Conservation (phyloP, 805 yeast genomes). For the Phaffomyces thermotolerans region DNA sequence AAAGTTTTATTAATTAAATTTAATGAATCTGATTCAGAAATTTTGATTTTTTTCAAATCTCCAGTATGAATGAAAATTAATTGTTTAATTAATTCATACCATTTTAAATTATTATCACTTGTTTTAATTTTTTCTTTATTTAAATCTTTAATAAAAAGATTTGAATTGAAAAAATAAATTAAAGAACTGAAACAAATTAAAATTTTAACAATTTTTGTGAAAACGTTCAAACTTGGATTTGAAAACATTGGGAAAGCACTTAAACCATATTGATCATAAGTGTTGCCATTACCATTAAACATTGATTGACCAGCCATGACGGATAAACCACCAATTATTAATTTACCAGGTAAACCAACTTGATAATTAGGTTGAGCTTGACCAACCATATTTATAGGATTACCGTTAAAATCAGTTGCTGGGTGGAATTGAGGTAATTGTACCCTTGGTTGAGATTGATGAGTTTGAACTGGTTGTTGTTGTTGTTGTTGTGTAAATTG, state of each 20-base stretch:
- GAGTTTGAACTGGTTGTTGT: slow-evolving; percentile 12
- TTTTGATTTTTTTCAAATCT: slow-evolving; percentile 7
- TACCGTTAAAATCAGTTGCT: slow-evolving; percentile 18
- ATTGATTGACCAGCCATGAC: slow-evolving; percentile 34
- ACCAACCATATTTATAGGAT: slow-evolving; percentile 19
- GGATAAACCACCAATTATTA: slow-evolving; percentile 43
- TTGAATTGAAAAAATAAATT: slow-evolving; percentile 16
- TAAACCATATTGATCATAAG: slow-evolving; percentile 36
- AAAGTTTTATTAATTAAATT: slow-evolving; percentile 13
- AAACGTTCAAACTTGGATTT: slow-evolving; percentile 22
- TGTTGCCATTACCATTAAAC: slow-evolving; percentile 22
- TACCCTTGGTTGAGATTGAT: slow-evolving; percentile 3
- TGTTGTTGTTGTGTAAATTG: background rate
- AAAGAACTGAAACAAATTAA: slow-evolving; percentile 22
- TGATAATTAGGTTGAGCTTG: slow-evolving; percentile 18
- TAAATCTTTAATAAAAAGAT: slow-evolving; percentile 5
- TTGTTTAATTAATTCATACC: slow-evolving; percentile 22
- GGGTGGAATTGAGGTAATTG: slow-evolving; percentile 18
- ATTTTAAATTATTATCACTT: slow-evolving; percentile 7
- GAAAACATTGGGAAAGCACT: slow-evolving; percentile 34
- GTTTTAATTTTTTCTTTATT: background rate
- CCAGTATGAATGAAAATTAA: slow-evolving; percentile 20
- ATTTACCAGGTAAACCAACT: slow-evolving; percentile 28
- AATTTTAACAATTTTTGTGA: slow-evolving; percentile 22
- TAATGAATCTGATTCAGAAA: slow-evolving; percentile 15